These are phyloP conservation scores for Arctium lappa DNA, from an alignment of 129 eudicot genomes.

Conservation along the genomic window DNA sequence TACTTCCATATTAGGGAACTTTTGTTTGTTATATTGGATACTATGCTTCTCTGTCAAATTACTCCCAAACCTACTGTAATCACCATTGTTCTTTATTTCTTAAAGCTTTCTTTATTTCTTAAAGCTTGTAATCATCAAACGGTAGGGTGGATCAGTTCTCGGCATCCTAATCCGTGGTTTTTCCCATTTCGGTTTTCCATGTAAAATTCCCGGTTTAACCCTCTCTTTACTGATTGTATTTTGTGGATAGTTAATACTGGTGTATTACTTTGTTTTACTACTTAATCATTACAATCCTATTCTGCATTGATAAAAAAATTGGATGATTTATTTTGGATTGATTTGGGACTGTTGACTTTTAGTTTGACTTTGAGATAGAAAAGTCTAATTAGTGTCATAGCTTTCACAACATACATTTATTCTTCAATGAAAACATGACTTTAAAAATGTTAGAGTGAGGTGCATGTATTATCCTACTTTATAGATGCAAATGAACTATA, in stretches of 20 bases:
- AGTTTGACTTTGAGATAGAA: too few species aligned
- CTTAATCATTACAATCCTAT: not conserved
- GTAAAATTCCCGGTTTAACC: not conserved
- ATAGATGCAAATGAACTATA: too few species aligned
- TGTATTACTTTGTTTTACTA: too few species aligned
- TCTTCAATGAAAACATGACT: not conserved
- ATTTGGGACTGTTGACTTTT: not conserved
- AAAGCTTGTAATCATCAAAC: not conserved
- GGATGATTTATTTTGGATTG: not conserved
- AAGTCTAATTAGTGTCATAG: too few species aligned
- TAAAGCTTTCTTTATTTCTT: not conserved
- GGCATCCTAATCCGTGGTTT: too few species aligned
- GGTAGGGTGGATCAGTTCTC: not conserved
- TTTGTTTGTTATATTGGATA: not conserved
- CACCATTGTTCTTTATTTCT: not conserved
- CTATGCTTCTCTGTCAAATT: not conserved
- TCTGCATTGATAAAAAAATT: not conserved
- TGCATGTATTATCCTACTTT: not conserved
- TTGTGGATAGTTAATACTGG: not conserved
- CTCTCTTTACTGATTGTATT: not conserved
- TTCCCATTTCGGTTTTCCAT: not conserved
- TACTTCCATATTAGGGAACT: not conserved
- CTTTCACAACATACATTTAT: not conserved
- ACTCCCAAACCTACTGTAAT: not conserved
- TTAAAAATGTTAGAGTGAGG: not conserved